Conservation (phyloP, 768 basidiomycete genomes). For the Hygrophorus pudorinus region DNA sequence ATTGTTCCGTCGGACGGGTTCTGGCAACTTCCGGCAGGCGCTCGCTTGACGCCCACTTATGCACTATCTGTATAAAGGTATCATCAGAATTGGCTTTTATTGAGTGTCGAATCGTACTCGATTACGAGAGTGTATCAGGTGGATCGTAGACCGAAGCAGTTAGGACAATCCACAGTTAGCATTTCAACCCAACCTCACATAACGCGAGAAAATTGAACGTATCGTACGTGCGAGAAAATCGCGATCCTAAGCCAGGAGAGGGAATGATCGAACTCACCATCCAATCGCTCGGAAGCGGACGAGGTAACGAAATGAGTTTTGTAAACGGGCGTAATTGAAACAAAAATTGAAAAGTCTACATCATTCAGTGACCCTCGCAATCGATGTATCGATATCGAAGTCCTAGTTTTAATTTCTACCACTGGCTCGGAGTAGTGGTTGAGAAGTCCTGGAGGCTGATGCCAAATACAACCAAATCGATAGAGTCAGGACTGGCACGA, state of each 20-base stretch:
- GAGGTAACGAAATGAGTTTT: conserved; percentile 4
- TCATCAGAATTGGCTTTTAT: too few relatives aligned
- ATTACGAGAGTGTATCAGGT: too few relatives aligned
- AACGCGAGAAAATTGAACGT: conserved; percentile 3
- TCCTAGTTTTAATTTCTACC: too few relatives aligned
- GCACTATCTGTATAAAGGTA: too few relatives aligned
- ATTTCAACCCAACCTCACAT: not conserved
- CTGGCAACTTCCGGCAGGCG: too few relatives aligned
- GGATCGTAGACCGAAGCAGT: not conserved
- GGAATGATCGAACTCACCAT: conserved; percentile 9
- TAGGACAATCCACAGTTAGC: not conserved
- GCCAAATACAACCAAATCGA: conserved; percentile 5
- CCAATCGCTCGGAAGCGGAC: conserved; percentile 8
- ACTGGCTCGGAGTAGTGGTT: too few relatives aligned
- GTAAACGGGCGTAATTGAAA: too few relatives aligned
- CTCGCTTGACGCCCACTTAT: too few relatives aligned
- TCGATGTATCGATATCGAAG: conserved; percentile 3
- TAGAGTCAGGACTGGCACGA: not conserved
- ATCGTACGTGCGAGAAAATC: conserved; percentile 21
- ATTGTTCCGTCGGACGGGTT: too few relatives aligned
- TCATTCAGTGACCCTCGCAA: not conserved
- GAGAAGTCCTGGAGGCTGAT: not conserved
- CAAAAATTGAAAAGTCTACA: too few relatives aligned
- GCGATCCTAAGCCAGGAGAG: conserved; percentile 21
- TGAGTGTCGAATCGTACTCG: too few relatives aligned